A percentile compares a stretch with the other conserved stretches of the same genome.
phyloP scores from a whole-genome alignment of 768 basidiomycete species.

The Termitomyces sp. region DNA sequence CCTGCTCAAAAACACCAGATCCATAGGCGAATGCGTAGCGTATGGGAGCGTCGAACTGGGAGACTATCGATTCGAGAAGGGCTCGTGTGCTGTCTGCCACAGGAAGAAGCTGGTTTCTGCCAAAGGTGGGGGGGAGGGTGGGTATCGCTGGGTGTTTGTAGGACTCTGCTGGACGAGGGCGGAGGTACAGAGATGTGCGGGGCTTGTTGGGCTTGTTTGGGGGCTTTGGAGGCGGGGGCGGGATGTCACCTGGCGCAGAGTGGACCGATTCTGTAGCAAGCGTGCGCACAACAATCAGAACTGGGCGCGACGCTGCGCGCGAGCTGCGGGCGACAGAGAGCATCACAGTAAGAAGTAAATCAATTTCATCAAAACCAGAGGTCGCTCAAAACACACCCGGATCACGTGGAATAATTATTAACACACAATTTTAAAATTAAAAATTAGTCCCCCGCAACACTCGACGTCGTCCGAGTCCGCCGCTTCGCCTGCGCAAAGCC shows the following conservation, averaged over 20 bases:
- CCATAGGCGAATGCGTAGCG: slow-evolving; percentile 98
- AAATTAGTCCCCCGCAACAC: neutral
- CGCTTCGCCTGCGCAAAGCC: neutral
- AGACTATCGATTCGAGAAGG: slow-evolving; percentile 74
- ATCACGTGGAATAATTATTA: neutral
- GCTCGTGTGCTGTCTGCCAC: slow-evolving; percentile 78
- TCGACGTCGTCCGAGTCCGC: neutral
- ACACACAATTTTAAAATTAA: too few species aligned
- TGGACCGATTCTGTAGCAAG: slow-evolving; percentile 38
- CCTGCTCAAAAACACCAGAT: slow-evolving; percentile 92
- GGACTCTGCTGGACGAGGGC: slow-evolving; percentile 39
- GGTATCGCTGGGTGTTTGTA: slow-evolving; percentile 35
- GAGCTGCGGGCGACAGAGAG: slow-evolving; percentile 7
- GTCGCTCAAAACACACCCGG: neutral
- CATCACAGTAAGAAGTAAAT: neutral
- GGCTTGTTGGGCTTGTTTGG: slow-evolving; percentile 22
- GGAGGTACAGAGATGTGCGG: slow-evolving; percentile 36
- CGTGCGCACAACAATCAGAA: slow-evolving; percentile 29
- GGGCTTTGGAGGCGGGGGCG: slow-evolving; percentile 26
- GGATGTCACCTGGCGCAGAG: slow-evolving; percentile 28
- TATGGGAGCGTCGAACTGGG: slow-evolving; percentile 82
- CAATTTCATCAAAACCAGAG: neutral
- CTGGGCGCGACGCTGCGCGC: slow-evolving; percentile 12
- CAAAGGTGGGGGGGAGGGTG: slow-evolving; percentile 64
- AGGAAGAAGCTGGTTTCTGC: slow-evolving; percentile 74